Evolutionary conservation across 768 basidiomycete species (phyloP), one percentile per base, ranked within the genome.

Genomic region (Sistotremastrum niveocremeum): DNA sequence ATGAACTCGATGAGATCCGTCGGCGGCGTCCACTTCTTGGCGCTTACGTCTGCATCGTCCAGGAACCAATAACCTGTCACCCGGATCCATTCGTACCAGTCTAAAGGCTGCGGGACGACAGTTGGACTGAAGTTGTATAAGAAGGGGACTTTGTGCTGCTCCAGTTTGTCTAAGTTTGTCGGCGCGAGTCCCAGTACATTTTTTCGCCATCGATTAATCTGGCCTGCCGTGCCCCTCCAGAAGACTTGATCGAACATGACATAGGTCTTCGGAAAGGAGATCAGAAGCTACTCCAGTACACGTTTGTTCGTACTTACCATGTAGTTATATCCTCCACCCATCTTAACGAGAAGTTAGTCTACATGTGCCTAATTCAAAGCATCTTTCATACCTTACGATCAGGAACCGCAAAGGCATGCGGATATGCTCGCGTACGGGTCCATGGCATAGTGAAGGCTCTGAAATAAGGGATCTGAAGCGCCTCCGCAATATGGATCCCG

Each of bases 61-160:
- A 99, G 72, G 74, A 90, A 93, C 94, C 94, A 99, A 61, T 95
- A 98, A 6, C 94, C 94, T 50, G 90, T 90, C 1, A 93, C 77
- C 37, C 86, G 82, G 51, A 98, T 97, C 90, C 93, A 97, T 62
- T 99, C 94, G 4, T 91, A 89, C 95, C 95, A 99, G 61, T 99
- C 94, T 46, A 98, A 65, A 3, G 94, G 94, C 30, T 84, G 88
- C 5, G 93, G 91, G 9, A 98, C 88, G 40, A 89, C 72, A 32
- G 76, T 70, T 1, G 91, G 87, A 56, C 88, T 93, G 60, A 98
- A 98, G 62, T 97, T 98, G 64, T 99, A 99, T 32, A 99, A 62
- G 68, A 98, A 99, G 3, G 94, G 94, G 42, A 94, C 87, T 66
- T 93, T 95, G 65, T 98, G 91, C 34, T 87, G 87, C 58, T 95